These are phyloP conservation scores for Hymenoscyphus salicellus DNA, from an alignment of 2,329 filamentous ascomycete species.

Conservation along the genomic window DNA sequence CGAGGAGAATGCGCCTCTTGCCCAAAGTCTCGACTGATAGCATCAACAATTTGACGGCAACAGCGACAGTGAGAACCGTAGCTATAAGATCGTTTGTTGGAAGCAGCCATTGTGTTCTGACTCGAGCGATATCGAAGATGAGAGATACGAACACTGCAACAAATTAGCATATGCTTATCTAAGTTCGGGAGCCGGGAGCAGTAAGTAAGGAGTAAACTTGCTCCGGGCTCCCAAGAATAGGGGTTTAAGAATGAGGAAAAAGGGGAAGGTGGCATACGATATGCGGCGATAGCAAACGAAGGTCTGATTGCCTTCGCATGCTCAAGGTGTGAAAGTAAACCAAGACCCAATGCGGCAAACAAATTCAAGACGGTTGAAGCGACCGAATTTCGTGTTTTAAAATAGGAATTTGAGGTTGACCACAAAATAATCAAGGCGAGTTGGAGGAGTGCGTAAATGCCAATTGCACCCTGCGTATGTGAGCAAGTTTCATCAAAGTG, in stretches of 20 bases:
- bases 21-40: conserved; percentile 23
- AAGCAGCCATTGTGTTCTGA: conserved; percentile 24
- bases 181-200: too few relatives aligned
- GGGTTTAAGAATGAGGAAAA: too few relatives aligned
- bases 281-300: conserved; percentile 26
- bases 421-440: not conserved
- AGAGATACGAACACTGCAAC: conserved; percentile 23
- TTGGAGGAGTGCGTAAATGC: not conserved
- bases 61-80: conserved; percentile 14
- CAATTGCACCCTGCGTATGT: not conserved
- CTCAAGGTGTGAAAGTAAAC: conserved; percentile 25
- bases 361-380: conserved; percentile 25
- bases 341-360: conserved; percentile 18
- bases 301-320: conserved; percentile 26
- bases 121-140: conserved; percentile 26
- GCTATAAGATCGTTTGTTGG: conserved; percentile 4
- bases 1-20: conserved; percentile 21
- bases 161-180: not conserved
- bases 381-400: conserved; percentile 11
- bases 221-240: too few relatives aligned
- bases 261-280: conserved; percentile 6
- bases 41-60: conserved; percentile 23
- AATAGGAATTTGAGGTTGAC: not conserved
- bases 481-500: too few relatives aligned
- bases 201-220: too few relatives aligned